phyloP scores from a whole-genome alignment of 805 yeast species.

The Spathaspora sp. region DNA sequence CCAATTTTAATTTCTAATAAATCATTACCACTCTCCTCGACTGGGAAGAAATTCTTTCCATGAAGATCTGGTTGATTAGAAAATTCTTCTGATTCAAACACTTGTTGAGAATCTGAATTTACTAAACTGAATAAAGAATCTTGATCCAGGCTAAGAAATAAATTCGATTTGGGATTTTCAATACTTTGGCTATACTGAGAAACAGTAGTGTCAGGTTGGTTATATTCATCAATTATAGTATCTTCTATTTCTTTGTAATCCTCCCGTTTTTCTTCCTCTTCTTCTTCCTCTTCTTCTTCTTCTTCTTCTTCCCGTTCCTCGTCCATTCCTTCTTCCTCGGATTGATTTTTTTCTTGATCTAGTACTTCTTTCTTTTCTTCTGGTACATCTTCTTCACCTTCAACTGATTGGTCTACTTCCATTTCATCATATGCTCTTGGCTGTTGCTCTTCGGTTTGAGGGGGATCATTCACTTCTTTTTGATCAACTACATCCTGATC shows the following conservation, averaged over 20 bases:
- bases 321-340: slow-evolving; percentile 3
- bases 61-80: slow-evolving; percentile 7
- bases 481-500: neutral
- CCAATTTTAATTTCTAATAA: slow-evolving; percentile 6
- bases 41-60: slow-evolving; percentile 11
- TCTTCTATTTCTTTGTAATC: neutral
- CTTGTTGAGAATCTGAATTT: neutral
- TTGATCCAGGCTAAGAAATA: neutral
- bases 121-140: neutral
- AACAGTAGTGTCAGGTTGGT: neutral
- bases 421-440: neutral
- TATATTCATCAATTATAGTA: neutral
- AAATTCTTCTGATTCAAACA: neutral
- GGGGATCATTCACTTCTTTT: neutral
- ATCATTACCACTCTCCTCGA: slow-evolving; percentile 2
- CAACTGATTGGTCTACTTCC: neutral
- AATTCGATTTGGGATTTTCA: neutral
- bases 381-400: neutral
- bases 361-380: neutral
- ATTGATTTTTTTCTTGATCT: neutral
- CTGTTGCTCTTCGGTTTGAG: neutral
- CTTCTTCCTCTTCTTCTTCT: slow-evolving; percentile 17
- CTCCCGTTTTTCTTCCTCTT: slow-evolving; percentile 4
- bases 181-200: neutral
- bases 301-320: slow-evolving; percentile 9